phyloP scores from a whole-genome alignment of 495 filamentous ascomycete genomes.

The Barbatosphaeria neglecta region DNA sequence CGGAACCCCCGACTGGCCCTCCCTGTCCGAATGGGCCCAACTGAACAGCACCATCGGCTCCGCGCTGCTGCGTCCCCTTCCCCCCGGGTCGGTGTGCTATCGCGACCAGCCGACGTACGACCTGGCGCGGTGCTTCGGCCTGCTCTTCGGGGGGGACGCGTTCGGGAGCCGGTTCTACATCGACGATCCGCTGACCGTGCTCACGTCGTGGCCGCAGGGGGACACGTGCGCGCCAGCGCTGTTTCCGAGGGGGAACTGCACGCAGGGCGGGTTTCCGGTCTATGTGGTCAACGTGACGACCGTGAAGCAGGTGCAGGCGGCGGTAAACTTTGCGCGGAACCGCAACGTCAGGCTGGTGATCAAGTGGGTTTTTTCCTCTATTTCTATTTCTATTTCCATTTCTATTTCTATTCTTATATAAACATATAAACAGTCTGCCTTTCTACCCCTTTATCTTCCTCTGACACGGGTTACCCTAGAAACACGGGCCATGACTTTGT shows the following conservation, averaged over 20 bases:
- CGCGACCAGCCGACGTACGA: constrained; percentile 29
- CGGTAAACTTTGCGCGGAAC: constrained; percentile 49
- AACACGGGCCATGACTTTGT: constrained; percentile 57
- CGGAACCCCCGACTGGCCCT: constrained; percentile 35
- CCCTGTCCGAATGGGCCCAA: constrained; percentile 24
- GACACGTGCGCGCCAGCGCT: constrained; percentile 14
- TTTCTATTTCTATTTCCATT: too few species aligned
- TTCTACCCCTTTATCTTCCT: too few species aligned
- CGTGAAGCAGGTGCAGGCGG: constrained; percentile 40
- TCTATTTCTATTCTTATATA: too few species aligned
- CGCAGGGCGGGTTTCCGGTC: constrained; percentile 43
- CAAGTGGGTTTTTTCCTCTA: constrained; percentile 39
- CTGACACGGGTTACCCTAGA: too few species aligned
- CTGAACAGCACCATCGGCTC: constrained; percentile 35
- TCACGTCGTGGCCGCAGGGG: constrained; percentile 23
- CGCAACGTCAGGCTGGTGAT: constrained; percentile 45
- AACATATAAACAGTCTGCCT: too few species aligned
- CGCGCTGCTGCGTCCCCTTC: constrained; percentile 36
- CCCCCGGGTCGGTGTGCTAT: constrained; percentile 40
- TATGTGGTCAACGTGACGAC: constrained; percentile 46
- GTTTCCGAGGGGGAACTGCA: constrained; percentile 27
- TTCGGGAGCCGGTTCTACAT: constrained; percentile 17
- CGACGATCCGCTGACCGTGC: constrained; percentile 19
- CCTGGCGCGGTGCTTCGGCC: constrained; percentile 21
- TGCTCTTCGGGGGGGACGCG: constrained; percentile 7